These are phyloP conservation scores for Candida tropicalis DNA, from an alignment of 1,139 yeast species.

Conservation along the genomic window DNA sequence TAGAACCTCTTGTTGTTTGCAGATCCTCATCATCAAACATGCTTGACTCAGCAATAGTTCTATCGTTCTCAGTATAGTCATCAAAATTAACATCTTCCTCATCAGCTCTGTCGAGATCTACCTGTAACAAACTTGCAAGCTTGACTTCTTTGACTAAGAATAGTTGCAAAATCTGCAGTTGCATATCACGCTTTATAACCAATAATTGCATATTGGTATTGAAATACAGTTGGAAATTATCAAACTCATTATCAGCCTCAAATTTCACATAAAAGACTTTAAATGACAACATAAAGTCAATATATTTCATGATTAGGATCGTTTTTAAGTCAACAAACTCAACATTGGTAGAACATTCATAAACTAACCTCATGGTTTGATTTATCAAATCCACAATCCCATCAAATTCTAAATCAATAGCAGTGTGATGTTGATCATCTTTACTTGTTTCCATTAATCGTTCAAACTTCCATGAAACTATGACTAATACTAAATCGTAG, in stretches of 20 bases:
- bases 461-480: conserved; percentile 41
- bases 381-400: conserved; percentile 15
- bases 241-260: conserved; percentile 26
- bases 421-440: conserved; percentile 18
- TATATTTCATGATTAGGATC: conserved; percentile 27
- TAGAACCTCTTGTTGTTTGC: conserved; percentile 7
- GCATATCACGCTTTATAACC: conserved; percentile 25
- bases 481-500: conserved; percentile 29
- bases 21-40: conserved; percentile 21
- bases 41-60: conserved; percentile 15
- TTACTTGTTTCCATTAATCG: conserved; percentile 24
- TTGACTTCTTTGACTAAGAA: conserved; percentile 39
- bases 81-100: conserved; percentile 62
- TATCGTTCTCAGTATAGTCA: conserved; percentile 26
- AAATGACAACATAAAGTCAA: conserved; percentile 36
- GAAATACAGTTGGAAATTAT: conserved; percentile 32
- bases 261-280: conserved; percentile 38
- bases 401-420: conserved; percentile 16
- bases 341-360: conserved; percentile 10
- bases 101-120: conserved; percentile 54
- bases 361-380: conserved; percentile 14
- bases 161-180: conserved; percentile 28
- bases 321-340: conserved; percentile 24
- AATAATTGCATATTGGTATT: conserved; percentile 19
- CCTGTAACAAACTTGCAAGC: conserved; percentile 26